These are phyloP conservation scores for Karstenula rhodostoma DNA, from an alignment of 2,329 filamentous ascomycete genomes.

Conservation along the genomic window DNA sequence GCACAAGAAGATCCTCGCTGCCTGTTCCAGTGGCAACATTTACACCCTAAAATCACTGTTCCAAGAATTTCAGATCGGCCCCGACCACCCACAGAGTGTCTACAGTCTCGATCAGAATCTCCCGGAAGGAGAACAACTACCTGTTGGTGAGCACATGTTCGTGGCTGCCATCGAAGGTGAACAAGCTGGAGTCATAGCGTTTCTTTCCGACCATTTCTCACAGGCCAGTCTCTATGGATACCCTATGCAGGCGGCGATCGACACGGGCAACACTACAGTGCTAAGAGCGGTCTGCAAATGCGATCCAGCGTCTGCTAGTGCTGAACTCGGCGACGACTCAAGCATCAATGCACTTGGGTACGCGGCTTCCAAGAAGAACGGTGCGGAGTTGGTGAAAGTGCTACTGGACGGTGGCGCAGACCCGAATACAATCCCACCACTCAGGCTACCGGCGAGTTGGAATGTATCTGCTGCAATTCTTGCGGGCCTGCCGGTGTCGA, in stretches of 20 bases:
- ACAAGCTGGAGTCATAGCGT: slow-evolving; percentile 10
- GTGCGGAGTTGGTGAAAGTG: slow-evolving; percentile 16
- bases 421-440: slow-evolving; percentile 14
- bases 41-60: slow-evolving; percentile 11
- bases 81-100: slow-evolving; percentile 9
- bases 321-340: slow-evolving; percentile 14
- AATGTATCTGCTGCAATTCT: slow-evolving; percentile 17
- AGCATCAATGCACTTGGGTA: slow-evolving; percentile 13
- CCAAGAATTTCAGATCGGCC: slow-evolving; percentile 2
- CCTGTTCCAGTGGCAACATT: slow-evolving; percentile 15
- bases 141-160: slow-evolving; percentile 11
- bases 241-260: slow-evolving; percentile 13
- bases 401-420: slow-evolving; percentile 21
- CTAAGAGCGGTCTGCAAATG: slow-evolving; percentile 10
- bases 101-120: slow-evolving; percentile 10
- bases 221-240: slow-evolving; percentile 2
- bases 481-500: slow-evolving; percentile 7
- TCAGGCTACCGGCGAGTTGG: slow-evolving; percentile 11
- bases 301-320: slow-evolving; percentile 6
- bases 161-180: slow-evolving; percentile 3
- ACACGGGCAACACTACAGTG: slow-evolving; percentile 12
- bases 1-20: slow-evolving; percentile 2
- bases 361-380: slow-evolving; percentile 11
- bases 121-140: slow-evolving; percentile 10
- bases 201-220: slow-evolving; percentile 12